A percentile compares a stretch with the other conserved stretches of the same genome.
Evolutionary conservation across 306 rosid species (phyloP).

Genomic region (Delonix regia): DNA sequence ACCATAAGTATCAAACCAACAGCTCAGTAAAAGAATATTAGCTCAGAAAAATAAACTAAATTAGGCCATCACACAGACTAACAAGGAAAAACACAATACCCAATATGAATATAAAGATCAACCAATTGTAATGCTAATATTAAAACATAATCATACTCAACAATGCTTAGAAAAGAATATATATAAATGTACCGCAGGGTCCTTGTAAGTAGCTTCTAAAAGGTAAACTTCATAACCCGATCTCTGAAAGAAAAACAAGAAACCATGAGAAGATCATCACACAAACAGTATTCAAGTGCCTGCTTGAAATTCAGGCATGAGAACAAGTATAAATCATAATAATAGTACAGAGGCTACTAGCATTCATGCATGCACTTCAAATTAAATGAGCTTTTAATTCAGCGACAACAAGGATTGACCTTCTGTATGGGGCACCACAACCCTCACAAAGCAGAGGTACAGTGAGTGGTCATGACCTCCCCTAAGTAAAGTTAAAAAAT

Average conservation of each 20-base stretch:
- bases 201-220: slow-evolving; percentile 93
- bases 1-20: slow-evolving; percentile 37
- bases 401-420: slow-evolving; percentile 21
- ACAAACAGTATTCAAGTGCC: slow-evolving; percentile 17
- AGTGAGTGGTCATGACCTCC: slow-evolving; percentile 29
- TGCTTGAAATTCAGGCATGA: slow-evolving; percentile 26
- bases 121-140: neutral
- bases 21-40: neutral
- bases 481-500: slow-evolving; percentile 21
- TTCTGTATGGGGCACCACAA: slow-evolving; percentile 26
- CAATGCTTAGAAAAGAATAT: slow-evolving; percentile 15
- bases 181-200: slow-evolving; percentile 74
- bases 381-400: slow-evolving; percentile 21
- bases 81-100: slow-evolving; percentile 26
- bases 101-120: neutral
- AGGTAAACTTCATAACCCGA: slow-evolving; percentile 94
- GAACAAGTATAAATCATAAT: slow-evolving; percentile 10
- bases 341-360: slow-evolving; percentile 30
- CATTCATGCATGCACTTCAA: slow-evolving; percentile 32
- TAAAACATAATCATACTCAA: slow-evolving; percentile 27
- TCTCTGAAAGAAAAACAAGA: slow-evolving; percentile 67
- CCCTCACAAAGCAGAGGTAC: slow-evolving; percentile 20
- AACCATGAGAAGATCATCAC: slow-evolving; percentile 40
- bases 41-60: slow-evolving; percentile 15
- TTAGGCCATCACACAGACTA: slow-evolving; percentile 28